Percentiles rank a stretch among this genome's conserved stretches.
phyloP scores from a whole-genome alignment of 202 grass and related monocot genomes.

The Musa balbisiana region DNA sequence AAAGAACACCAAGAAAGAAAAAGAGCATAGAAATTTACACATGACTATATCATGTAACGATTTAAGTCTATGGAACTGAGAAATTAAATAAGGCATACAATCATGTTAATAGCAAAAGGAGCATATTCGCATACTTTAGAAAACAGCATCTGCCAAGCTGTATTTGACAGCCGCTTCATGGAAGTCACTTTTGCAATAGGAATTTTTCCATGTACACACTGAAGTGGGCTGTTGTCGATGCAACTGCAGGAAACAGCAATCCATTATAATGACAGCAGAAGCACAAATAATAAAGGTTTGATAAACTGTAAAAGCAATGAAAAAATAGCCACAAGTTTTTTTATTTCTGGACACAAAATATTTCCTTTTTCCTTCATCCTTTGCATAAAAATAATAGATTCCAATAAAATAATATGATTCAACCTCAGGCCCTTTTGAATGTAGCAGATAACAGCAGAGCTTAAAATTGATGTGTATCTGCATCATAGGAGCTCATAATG shows the following conservation, averaged over 20 bases:
- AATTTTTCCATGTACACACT: slow-evolving; percentile 83
- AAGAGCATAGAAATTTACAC: not conserved
- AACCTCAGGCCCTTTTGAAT: no score
- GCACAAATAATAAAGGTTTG: not conserved
- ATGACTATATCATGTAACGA: not conserved
- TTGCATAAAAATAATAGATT: no score
- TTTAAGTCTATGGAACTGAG: not conserved
- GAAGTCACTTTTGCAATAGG: slow-evolving; percentile 68
- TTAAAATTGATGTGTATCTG: no score
- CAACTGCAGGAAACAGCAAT: slow-evolving; percentile 35
- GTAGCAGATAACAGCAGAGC: no score
- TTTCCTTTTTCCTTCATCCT: no score
- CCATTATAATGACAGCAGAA: not conserved
- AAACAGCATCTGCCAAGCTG: slow-evolving; percentile 66
- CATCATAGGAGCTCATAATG: no score
- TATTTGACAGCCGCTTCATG: slow-evolving; percentile 73
- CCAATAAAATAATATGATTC: no score
- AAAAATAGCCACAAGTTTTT: no score
- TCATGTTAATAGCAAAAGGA: not conserved
- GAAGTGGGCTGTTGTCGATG: slow-evolving; percentile 76
- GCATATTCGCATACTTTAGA: slow-evolving; percentile 50
- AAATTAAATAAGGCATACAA: not conserved
- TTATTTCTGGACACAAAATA: no score
- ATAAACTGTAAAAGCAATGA: not conserved
- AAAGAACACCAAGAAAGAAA: not conserved